Conservation (phyloP, 108 stramenopile genomes). For the Fragilaria crotonensis region DNA sequence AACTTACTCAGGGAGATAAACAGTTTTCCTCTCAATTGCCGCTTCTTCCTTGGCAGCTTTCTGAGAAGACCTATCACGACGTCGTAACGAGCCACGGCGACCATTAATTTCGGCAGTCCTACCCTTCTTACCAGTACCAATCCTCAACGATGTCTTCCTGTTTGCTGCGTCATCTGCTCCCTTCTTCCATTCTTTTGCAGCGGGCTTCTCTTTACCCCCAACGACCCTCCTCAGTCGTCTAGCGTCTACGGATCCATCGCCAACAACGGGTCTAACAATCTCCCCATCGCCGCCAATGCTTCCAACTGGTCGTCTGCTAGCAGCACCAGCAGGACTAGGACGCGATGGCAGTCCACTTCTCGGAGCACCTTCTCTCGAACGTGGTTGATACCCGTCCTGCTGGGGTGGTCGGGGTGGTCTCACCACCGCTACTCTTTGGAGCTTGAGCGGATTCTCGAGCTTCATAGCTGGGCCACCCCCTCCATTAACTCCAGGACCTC, state of each 20-base stretch:
- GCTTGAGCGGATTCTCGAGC: constrained; percentile 65
- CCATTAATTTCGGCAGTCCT: constrained; percentile 32
- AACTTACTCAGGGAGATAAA: constrained; percentile 77
- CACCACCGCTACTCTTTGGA: constrained; percentile 31
- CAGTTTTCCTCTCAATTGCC: constrained; percentile 60
- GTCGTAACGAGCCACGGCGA: constrained; percentile 68
- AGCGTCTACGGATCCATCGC: background rate
- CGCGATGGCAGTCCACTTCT: constrained; percentile 1
- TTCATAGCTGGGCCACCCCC: constrained; percentile 49
- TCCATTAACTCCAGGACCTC: constrained; percentile 28
- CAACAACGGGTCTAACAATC: background rate
- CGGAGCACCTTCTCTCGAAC: constrained; percentile 7
- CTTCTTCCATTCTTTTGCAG: constrained; percentile 23
- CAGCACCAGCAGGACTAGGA: background rate
- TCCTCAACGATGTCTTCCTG: constrained; percentile 49
- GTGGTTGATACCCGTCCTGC: background rate
- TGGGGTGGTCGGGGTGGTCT: constrained; percentile 4
- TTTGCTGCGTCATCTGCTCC: constrained; percentile 17
- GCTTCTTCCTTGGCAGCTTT: constrained; percentile 56
- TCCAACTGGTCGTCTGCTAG: background rate
- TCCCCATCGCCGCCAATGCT: background rate
- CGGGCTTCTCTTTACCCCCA: constrained; percentile 2
- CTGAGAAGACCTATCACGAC: constrained; percentile 58
- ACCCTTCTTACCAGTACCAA: constrained; percentile 60
- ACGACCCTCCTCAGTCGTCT: background rate